Percentiles rank a stretch among this genome's conserved stretches.
Conservation (phyloP, 2,329 filamentous ascomycete genomes). For the Pezicula carpinea region DNA sequence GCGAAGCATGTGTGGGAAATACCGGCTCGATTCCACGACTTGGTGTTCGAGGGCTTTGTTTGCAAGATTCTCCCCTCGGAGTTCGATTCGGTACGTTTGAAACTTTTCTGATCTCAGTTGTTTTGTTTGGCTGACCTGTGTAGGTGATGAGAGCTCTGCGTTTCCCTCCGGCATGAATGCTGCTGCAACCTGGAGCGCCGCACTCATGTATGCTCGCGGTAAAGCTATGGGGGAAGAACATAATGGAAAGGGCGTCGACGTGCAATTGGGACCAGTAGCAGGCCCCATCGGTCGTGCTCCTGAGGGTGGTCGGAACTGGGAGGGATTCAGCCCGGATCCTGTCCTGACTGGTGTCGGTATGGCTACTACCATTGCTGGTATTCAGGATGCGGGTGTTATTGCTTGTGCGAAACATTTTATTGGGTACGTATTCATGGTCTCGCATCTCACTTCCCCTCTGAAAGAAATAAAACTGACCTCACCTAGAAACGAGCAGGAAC, state of each 20-base stretch:
- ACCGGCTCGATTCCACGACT: slow-evolving; percentile 28
- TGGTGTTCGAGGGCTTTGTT: slow-evolving; percentile 25
- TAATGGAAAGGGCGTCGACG: slow-evolving; percentile 67
- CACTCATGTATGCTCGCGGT: slow-evolving; percentile 63
- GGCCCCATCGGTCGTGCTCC: slow-evolving; percentile 61
- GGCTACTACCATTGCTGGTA: slow-evolving; percentile 69
- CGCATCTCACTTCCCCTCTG: too few species aligned
- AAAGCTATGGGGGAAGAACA: slow-evolving; percentile 67
- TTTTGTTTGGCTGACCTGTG: neutral
- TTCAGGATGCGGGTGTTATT: slow-evolving; percentile 76
- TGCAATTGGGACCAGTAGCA: slow-evolving; percentile 71
- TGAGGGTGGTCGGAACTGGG: slow-evolving; percentile 68
- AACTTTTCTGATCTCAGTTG: slow-evolving; percentile 33
- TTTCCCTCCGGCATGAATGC: slow-evolving; percentile 75
- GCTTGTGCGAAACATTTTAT: slow-evolving; percentile 74
- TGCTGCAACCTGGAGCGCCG: slow-evolving; percentile 71
- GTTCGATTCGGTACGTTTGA: slow-evolving; percentile 34
- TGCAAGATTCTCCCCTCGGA: slow-evolving; percentile 29
- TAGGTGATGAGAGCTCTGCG: slow-evolving; percentile 65
- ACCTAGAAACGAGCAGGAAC: slow-evolving; percentile 63
- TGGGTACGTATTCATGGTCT: slow-evolving; percentile 19
- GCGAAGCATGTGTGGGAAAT: slow-evolving; percentile 27
- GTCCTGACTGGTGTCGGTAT: slow-evolving; percentile 70
- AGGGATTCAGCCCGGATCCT: slow-evolving; percentile 68
- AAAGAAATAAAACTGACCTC: too few species aligned